Base-by-base conservation (phyloP, 140 eudicot genomes). In the Oenanthe javanica region DNA sequence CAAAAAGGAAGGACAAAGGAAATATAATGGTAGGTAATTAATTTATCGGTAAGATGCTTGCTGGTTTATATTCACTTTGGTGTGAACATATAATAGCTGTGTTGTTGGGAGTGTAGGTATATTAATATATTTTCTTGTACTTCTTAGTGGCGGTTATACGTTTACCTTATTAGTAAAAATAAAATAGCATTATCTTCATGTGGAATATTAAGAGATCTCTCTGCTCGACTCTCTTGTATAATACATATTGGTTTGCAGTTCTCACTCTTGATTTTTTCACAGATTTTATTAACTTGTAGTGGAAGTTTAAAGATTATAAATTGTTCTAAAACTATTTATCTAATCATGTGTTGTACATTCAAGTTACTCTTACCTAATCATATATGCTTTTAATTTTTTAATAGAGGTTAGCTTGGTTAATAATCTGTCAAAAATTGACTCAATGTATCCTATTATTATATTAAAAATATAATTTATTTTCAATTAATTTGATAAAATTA, bases 21-120 rank as follows among this genome's bases (percentile, higher is more conserved):
- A 81, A 66, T 76, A 73, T 85, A 84, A 90, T 81, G 94, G 97
- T 93, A 84, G 38, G 81, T 40, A 48, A 15, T 82, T 72, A 5
- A 42, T 64, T 77, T 36, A 54, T 63, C 31, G 9, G 36, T 79
- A 59, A 64, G 13, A 74, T 43, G 48, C 52, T 45, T 40, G 25
- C 47, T 75, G 45, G 45, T 80, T 81, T 31, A 55, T 55, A 8
- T 55, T 2, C 5, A 55, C 64, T 19, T 55, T 52, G 2, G 5
- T 42, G 10, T 55, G 10, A 55, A 19, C 10, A 6, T 7, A 0
- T 55, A 55, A 18, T 55, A 55, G 2, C 10, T 19, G 1, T 5
- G 66, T 57, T 57, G 27, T 21, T 57, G 66, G 1, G 9, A 55
- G 9, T 55, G 64, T 19, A 11, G 66, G 25, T 1, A 19, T 55